Percentiles rank a stretch among this genome's conserved stretches.
phyloP scores from a whole-genome alignment of 495 filamentous ascomycete species.

The Jackrogersella multiformis region DNA sequence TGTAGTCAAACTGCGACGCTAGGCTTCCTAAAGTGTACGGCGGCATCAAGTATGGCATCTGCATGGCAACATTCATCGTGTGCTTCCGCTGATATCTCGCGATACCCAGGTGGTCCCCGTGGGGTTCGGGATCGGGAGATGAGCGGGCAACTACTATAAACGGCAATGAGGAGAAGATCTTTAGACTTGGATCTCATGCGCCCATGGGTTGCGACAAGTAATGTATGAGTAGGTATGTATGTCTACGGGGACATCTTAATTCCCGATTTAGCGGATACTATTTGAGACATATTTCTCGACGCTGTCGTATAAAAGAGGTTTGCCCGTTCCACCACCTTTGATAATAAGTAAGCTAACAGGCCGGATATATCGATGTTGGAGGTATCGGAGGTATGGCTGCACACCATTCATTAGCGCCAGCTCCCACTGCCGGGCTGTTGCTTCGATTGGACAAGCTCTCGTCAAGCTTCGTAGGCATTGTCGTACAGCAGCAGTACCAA shows the following conservation, averaged over 20 bases:
- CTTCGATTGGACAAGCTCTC: conserved; percentile 33
- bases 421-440: conserved; percentile 23
- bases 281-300: neutral
- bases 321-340: conserved; percentile 12
- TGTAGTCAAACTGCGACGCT: conserved; percentile 6
- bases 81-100: conserved; percentile 19
- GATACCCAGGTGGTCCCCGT: conserved; percentile 31
- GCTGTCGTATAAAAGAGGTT: conserved; percentile 7
- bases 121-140: conserved; percentile 35
- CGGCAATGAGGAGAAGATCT: conserved; percentile 20
- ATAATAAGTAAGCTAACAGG: neutral
- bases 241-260: neutral
- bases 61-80: conserved; percentile 29
- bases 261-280: neutral
- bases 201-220: neutral
- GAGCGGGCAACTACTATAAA: conserved; percentile 7
- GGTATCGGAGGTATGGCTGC: conserved; percentile 34
- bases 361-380: conserved; percentile 32
- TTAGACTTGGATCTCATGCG: conserved; percentile 6
- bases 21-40: conserved; percentile 15
- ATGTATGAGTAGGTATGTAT: neutral
- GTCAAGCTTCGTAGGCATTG: conserved; percentile 35
- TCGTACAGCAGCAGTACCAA: conserved; percentile 30
- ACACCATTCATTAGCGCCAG: conserved; percentile 34
- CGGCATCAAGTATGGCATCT: conserved; percentile 28